Conservation (phyloP, 805 yeast genomes). For the Hanseniaspora clermontiae region DNA sequence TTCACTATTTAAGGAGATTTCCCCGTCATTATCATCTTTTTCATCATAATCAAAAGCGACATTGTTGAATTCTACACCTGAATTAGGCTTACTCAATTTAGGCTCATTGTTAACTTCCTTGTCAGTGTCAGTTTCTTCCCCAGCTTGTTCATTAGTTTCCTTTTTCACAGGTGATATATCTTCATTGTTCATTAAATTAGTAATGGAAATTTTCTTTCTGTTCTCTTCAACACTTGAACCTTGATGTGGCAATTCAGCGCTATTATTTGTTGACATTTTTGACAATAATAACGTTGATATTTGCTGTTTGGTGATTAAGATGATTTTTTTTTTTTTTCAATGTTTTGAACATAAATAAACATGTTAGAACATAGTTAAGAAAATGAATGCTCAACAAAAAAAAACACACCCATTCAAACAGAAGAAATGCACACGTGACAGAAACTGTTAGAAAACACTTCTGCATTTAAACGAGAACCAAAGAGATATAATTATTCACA, state of each 20-base stretch:
- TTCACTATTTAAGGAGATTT: constrained; percentile 4
- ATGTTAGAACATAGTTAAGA: too few relatives aligned
- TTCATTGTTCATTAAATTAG: constrained; percentile 29
- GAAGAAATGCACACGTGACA: too few relatives aligned
- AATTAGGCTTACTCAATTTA: constrained; percentile 25
- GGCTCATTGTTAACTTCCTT: constrained; percentile 21
- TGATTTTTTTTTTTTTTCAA: background rate
- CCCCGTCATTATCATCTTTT: constrained; percentile 20
- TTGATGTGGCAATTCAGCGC: background rate
- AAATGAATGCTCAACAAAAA: too few relatives aligned
- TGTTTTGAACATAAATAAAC: background rate
- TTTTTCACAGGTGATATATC: constrained; percentile 21
- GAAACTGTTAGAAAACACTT: too few relatives aligned
- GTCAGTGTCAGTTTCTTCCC: constrained; percentile 28
- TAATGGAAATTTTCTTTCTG: constrained; percentile 21
- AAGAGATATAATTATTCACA: too few relatives aligned
- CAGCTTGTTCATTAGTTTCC: constrained; percentile 10
- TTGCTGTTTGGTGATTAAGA: background rate
- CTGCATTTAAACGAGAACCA: too few relatives aligned
- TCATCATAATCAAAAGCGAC: constrained; percentile 22
- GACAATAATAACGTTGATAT: background rate
- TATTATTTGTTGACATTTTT: background rate
- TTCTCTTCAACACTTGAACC: background rate
- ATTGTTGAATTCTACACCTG: constrained; percentile 22
- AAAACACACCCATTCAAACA: too few relatives aligned